Conservation (phyloP, 75 land plant genomes). For the Pinus tabuliformis region DNA sequence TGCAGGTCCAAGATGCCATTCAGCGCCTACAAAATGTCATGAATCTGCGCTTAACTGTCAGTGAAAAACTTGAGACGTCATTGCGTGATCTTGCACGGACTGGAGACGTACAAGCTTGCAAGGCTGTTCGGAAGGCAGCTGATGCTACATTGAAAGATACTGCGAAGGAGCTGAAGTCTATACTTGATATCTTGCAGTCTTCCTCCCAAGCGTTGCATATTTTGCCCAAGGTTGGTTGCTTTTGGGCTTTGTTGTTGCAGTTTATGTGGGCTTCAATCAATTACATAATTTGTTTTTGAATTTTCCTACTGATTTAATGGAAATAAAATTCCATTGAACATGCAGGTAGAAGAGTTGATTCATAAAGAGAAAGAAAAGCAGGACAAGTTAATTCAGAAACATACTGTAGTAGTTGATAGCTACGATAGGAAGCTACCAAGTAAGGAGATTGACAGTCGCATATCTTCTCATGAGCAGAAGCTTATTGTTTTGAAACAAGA, state of each 20-base stretch:
- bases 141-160: conserved; percentile 73
- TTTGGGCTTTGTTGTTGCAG: not conserved
- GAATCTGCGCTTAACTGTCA: conserved; percentile 42
- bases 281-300: not conserved
- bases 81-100: conserved; percentile 83
- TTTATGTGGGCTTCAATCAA: not conserved
- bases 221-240: conserved; percentile 58
- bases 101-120: conserved; percentile 89
- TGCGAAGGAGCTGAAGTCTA: conserved; percentile 69
- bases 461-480: conserved; percentile 80
- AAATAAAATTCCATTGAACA: not conserved
- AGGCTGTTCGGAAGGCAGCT: conserved; percentile 76
- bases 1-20: conserved; percentile 67
- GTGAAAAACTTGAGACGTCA: conserved; percentile 86
- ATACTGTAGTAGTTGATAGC: conserved; percentile 61
- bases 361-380: conserved; percentile 90
- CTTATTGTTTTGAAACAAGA: conserved; percentile 62
- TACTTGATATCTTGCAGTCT: conserved; percentile 53
- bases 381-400: conserved; percentile 79
- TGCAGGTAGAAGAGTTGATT: conserved; percentile 78
- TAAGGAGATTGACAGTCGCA: conserved; percentile 70
- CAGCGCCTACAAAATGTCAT: conserved; percentile 71
- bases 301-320: not conserved
- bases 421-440: conserved; percentile 77
- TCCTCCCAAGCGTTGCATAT: conserved; percentile 57